Base-by-base conservation (phyloP, 768 basidiomycete genomes). In the Filobasidium floriforme region DNA sequence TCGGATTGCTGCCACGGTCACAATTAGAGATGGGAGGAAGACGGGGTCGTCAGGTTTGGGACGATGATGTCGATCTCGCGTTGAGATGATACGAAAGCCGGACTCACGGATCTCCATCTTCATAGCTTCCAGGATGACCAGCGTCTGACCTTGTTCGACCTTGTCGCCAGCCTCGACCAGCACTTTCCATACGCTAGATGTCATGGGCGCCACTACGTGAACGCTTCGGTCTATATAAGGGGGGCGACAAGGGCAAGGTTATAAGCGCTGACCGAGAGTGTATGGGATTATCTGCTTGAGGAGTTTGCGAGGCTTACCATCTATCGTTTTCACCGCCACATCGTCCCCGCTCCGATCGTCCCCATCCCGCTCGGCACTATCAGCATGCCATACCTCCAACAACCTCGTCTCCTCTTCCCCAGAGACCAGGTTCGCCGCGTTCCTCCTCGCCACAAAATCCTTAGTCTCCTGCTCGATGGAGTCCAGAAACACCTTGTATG, bases 401-500 rank as follows among this genome's bases (percentile, higher is more conserved):
- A 84, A 73, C 22, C 43, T 37, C 41, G 60, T 66, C 44, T 75
- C 71, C 14, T 69, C 75, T 68, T 85, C 83, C 41, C 84, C 85
- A 46, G 41, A 51, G 15, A 46, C 46, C 44, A 68, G 59, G 9
- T 41, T 61, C 19, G 63, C 70, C 60, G 55, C 44, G 54, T 68
- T 63, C 62, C 84, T 84, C 41, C 71, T 75, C n/a, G 70, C 67
- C 41, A 80, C 80, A 72, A 85, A 85, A 37, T 68, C 71, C 1
- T 68, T 62, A 0, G 83, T 74, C 64, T 86, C 83, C 0, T 76
- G 75, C 3, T 76, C 73, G 22, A 85, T 81, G 0, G 78, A 77
- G 3, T 76, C 68, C 1, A 81, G 71, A 67, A 85, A 85, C 0
- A 66, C 43, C 1, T 75, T 78, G 67, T 87, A 84, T 6, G 82